Evolutionary conservation across 2,329 filamentous ascomycete genomes (phyloP), one percentile per base, ranked within the genome.

Genomic region (Claviceps sp.): DNA sequence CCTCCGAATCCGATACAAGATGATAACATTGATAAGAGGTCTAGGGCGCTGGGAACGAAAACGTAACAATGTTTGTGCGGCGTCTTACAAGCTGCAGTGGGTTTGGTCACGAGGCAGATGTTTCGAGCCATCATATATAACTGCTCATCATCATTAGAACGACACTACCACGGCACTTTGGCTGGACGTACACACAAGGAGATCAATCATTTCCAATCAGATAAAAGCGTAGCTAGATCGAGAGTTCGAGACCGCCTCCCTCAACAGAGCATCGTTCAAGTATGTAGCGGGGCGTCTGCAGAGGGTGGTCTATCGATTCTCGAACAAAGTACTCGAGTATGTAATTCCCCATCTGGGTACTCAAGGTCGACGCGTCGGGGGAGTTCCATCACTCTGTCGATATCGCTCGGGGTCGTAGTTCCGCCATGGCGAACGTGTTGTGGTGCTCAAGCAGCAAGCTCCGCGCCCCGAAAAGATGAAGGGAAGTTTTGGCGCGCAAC

Each of bases 281-380:
- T 26, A 55, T 41, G 50, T 55, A 52, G 37, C 47, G 42, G 24
- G 20, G 2, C 2, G 54, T 47, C 14, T 55, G 50, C 42, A 24
- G 24, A 24, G 24, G 20, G 20, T 3, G 50, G 30, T 54, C 50
- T 41, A 14, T 49, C 14, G 54, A 52, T n/a, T 50, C 47, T 47
- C 51, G 26, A 16, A 56, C 37, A 34, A 54, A 54, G 37, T 41
- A 51, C 52, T 48, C 50, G 4, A 54, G 52, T 18, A 18, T 18
- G 18, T 47, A 56, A 50, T 30, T 48, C 20, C 7, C 40, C 22
- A 30, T 51, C 52, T 52, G 54, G 52, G n/a, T 54, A 34, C n/a
- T 44, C 44, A 41, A 52, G 47, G 2, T 38, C 2, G n/a, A 40
- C 9, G 34, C 47, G 41, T 5, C 47, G 51, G 22, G 50, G 16